A percentile compares a stretch with the other conserved stretches of the same genome.
These are phyloP conservation scores for Reutealis trisperma DNA, from an alignment of 345 rosid species.

Conservation along the genomic window DNA sequence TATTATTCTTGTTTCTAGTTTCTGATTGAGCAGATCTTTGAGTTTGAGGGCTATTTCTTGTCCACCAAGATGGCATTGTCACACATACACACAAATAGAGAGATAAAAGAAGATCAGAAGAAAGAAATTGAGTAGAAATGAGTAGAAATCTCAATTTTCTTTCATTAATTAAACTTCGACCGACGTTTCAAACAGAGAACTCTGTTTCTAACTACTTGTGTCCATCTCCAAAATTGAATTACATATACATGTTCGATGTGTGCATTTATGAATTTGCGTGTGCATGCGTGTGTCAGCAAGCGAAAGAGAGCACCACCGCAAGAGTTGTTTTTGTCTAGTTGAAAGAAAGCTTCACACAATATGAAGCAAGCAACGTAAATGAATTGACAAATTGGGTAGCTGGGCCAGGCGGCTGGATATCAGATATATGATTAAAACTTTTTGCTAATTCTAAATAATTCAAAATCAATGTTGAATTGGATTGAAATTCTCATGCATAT, in stretches of 20 bases:
- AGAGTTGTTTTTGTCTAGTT: not conserved
- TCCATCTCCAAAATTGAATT: not conserved
- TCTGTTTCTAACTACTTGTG: not conserved
- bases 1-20: not conserved
- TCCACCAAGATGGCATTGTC: conserved; percentile 11
- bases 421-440: not conserved
- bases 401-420: conserved; percentile 3
- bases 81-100: not conserved
- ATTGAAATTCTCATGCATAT: not conserved
- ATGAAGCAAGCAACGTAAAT: not conserved
- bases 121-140: too few species aligned
- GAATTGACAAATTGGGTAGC: not conserved
- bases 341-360: not conserved
- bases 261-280: not conserved
- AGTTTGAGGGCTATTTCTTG: not conserved
- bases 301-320: not conserved
- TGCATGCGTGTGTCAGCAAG: not conserved
- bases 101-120: not conserved
- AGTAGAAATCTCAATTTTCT: too few species aligned
- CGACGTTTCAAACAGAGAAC: not conserved
- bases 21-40: not conserved
- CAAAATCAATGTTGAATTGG: not conserved
- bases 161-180: too few species aligned
- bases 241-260: not conserved
- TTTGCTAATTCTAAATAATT: too few species aligned